A percentile compares a stretch with the other conserved stretches of the same genome.
Evolutionary conservation across 495 filamentous ascomycete genomes (phyloP).

Genomic region (Trichoderma asperelloides): DNA sequence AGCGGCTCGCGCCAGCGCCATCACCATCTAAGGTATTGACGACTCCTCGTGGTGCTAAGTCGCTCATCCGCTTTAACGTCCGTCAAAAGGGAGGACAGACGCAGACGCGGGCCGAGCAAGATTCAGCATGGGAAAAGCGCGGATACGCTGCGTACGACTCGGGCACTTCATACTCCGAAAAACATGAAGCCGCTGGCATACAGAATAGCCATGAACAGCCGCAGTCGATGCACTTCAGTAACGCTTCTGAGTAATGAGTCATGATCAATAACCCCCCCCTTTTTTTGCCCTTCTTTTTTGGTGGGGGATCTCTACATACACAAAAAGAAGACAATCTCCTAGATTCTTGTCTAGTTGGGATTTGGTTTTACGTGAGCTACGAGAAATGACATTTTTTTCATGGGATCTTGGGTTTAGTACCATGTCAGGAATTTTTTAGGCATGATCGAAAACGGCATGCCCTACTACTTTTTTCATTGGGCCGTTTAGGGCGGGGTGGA

Average conservation of each 20-base stretch:
- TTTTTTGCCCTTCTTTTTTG: not conserved
- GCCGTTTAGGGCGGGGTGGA: not conserved
- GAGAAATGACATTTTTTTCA: not conserved
- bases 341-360: not conserved
- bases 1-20: slow-evolving; percentile 44
- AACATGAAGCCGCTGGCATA: slow-evolving; percentile 8
- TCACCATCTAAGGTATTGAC: slow-evolving; percentile 38
- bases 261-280: slow-evolving; percentile 3
- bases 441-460: not conserved
- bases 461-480: not conserved
- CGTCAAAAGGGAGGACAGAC: slow-evolving; percentile 4
- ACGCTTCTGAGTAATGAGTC: slow-evolving; percentile 7
- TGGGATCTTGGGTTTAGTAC: not conserved
- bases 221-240: not conserved
- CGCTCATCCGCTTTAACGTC: slow-evolving; percentile 14
- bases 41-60: slow-evolving; percentile 29
- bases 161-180: slow-evolving; percentile 9
- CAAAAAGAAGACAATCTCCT: not conserved
- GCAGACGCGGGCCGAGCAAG: slow-evolving; percentile 2
- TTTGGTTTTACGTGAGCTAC: not conserved
- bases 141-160: not conserved
- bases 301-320: not conserved
- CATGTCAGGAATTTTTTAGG: not conserved
- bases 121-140: slow-evolving; percentile 1
- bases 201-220: not conserved